These are phyloP conservation scores for Oryza brachyantha DNA, from an alignment of 176 grass and related monocot species.

Conservation along the genomic window DNA sequence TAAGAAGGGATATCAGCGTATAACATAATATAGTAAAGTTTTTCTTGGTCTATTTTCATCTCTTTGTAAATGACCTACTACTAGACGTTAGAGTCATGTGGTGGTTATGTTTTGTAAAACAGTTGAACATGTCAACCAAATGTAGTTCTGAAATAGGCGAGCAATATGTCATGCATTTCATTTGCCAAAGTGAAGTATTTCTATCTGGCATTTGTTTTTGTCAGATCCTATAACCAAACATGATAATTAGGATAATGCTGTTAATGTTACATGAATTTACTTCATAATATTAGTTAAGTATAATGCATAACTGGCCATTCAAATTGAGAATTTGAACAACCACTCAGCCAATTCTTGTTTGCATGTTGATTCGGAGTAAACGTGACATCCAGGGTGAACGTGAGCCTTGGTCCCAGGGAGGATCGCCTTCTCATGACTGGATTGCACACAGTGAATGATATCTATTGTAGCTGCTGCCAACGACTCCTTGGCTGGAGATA, in stretches of 20 bases:
- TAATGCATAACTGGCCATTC: not conserved
- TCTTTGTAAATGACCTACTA: constrained; percentile 16
- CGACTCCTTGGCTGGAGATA: constrained; percentile 87
- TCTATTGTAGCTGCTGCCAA: constrained; percentile 91
- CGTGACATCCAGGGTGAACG: constrained; percentile 69
- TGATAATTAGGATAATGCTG: not conserved
- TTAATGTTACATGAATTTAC: not conserved
- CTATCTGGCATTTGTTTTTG: not conserved
- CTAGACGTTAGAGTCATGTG: not conserved
- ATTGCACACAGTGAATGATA: constrained; percentile 82
- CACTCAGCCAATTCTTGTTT: not conserved
- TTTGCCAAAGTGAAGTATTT: not conserved
- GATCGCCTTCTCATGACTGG: constrained; percentile 82
- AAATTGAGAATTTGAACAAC: constrained; percentile 11
- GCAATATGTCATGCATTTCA: not conserved
- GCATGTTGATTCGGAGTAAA: constrained; percentile 37
- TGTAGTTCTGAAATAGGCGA: not conserved
- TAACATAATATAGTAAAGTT: not conserved
- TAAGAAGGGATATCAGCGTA: not conserved
- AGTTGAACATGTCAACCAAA: constrained; percentile 1
- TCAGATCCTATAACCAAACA: not conserved
- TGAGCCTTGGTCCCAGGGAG: constrained; percentile 73
- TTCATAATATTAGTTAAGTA: constrained; percentile 5
- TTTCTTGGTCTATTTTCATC: not conserved
- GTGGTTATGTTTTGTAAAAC: not conserved